These are phyloP conservation scores for Juglanconis sp. DNA, from an alignment of 2,329 filamentous ascomycete genomes.

Conservation along the genomic window DNA sequence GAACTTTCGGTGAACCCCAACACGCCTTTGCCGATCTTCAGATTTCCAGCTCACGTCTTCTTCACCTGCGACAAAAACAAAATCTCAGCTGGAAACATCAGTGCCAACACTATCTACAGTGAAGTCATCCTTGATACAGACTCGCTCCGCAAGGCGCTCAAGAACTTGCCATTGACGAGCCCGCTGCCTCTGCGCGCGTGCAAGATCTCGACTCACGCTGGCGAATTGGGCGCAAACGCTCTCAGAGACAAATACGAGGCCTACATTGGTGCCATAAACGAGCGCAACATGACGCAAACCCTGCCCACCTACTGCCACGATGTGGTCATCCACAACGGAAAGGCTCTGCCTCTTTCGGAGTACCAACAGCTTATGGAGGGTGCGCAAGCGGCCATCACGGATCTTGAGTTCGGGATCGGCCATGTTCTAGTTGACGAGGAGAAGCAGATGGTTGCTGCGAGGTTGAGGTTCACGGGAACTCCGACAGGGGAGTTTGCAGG, in stretches of 20 bases:
- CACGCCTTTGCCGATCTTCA: too few relatives aligned
- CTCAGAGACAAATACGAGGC: constrained; percentile 22
- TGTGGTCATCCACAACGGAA: constrained; percentile 29
- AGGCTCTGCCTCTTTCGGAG: constrained; percentile 20
- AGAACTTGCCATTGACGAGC: background rate
- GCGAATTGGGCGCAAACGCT: background rate
- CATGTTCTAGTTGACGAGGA: constrained; percentile 29
- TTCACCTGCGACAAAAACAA: background rate
- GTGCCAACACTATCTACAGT: background rate
- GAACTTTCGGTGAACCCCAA: too few relatives aligned
- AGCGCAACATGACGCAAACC: constrained; percentile 22
- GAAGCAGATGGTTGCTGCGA: constrained; percentile 29
- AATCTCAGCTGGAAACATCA: background rate
- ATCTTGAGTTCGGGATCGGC: constrained; percentile 25
- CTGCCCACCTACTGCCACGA: constrained; percentile 28
- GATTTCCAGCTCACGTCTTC: background rate
- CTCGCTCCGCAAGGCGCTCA: background rate
- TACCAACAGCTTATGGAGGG: constrained; percentile 29
- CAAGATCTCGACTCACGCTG: background rate
- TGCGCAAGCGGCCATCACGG: constrained; percentile 26
- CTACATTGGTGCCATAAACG: constrained; percentile 33
- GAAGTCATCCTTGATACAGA: constrained; percentile 2
- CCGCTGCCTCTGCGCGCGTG: background rate
- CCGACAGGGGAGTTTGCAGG: constrained; percentile 27
- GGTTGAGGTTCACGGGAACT: constrained; percentile 29